Evolutionary conservation across 768 basidiomycete species (phyloP), one percentile per base, ranked within the genome.

Genomic region (Suillus spraguei): DNA sequence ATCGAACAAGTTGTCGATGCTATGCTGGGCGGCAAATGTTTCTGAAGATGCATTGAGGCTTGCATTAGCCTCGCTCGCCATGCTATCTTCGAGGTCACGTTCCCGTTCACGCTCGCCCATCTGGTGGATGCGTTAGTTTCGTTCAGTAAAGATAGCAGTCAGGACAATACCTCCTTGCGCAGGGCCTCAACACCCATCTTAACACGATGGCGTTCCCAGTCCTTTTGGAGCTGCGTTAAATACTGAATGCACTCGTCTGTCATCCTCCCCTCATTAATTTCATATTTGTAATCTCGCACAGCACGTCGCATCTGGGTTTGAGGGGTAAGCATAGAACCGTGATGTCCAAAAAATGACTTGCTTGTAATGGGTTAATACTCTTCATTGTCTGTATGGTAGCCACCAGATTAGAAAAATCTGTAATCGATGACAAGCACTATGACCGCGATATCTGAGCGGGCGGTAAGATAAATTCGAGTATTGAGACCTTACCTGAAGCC

Each of bases 161-260:
- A 53, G 47, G 66, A 16, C 63, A 73, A 61, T 64, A 93, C 91
- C 86, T 95, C 92, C 77, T 89, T 91, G 64, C 91, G 88, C 39
- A 95, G 78, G 10, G 89, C 88, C 70, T 94, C 90, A 10, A 97
- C 94, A 4, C 94, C 92, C 38, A 92, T 79, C 71, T 94, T 92
- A 38, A 96, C 87, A 50, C 95, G 83, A 73, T 94, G 90, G 62
- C 93, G 81, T 76, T 99, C 97, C 97, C 97, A 99, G 72, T 99
- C 96, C 71, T 94, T 96, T 77, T 98, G 96, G 10, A 99, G 80
- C 70, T 99, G 97, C 3, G 87, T 91, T 33, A 99, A 84, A 70
- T 99, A 99, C 77, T 97, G 94, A 44, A 86, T 82, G 71, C 97
- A 99, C 74, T 99, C 97, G 28, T 99, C 95, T 3, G 89, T 91